phyloP scores from a whole-genome alignment of 2,329 filamentous ascomycete genomes.

The Chrysoporthe puriensis region DNA sequence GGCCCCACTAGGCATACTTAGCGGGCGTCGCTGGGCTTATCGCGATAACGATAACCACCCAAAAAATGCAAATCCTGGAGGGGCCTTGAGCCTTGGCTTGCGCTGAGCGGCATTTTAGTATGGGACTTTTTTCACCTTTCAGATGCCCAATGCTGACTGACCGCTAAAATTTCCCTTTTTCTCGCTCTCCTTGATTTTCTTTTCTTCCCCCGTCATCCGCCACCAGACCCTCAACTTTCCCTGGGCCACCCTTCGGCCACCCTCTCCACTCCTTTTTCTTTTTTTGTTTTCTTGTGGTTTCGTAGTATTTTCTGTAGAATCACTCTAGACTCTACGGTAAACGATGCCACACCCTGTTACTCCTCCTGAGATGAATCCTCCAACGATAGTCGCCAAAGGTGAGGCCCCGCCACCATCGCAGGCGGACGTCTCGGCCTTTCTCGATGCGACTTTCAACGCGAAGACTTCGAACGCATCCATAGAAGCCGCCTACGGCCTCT shows the following conservation, averaged over 20 bases:
- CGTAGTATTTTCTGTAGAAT: conserved; percentile 10
- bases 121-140: background rate
- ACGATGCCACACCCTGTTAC: conserved; percentile 33
- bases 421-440: conserved; percentile 66
- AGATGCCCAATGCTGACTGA: conserved; percentile 13
- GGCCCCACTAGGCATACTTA: background rate
- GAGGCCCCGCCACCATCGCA: conserved; percentile 59
- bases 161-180: conserved; percentile 7
- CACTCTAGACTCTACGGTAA: conserved; percentile 12
- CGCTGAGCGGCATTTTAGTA: background rate
- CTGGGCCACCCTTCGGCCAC: conserved; percentile 25
- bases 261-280: conserved; percentile 27
- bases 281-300: conserved; percentile 5
- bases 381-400: conserved; percentile 32
- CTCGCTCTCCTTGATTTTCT: background rate
- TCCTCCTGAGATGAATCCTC: conserved; percentile 31
- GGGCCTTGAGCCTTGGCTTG: background rate
- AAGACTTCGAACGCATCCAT: conserved; percentile 71
- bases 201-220: background rate
- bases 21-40: background rate
- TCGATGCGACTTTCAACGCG: conserved; percentile 71
- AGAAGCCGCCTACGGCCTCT: conserved; percentile 65
- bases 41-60: background rate
- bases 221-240: background rate
- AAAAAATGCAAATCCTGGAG: conserved; percentile 7